Evolutionary conservation across 2,329 filamentous ascomycete genomes (phyloP), one percentile per base, ranked within the genome.

Genomic region (Penicillium expansum): DNA sequence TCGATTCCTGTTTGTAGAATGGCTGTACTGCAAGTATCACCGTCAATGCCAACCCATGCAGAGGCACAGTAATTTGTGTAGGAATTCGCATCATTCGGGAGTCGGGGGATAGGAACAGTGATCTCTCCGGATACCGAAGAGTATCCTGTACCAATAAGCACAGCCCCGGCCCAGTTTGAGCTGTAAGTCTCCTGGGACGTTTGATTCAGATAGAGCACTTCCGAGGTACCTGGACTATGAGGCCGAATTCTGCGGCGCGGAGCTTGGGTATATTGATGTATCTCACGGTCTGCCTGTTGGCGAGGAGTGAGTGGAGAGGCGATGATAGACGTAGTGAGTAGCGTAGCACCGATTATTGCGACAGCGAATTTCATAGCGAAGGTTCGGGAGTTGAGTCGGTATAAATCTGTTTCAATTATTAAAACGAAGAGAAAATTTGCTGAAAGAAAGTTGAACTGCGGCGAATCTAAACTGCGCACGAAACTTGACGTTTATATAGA

Each of bases 1-100:
- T 84, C 82, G 45, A 85, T 68, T 44, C 83, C 83, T 4, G 81
- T 81, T 69, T 84, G 82, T 3, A 85, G 71, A 52, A 84, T 83
- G 10, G 81, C 79, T 7, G 71, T 77, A 20, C 60, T 61, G 69
- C 79, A 84, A 7, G 80, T 82, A 62, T 83, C 80, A n/a, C 83
- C 83, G 58, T 85, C 83, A 49, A 86, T 84, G 33, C 83, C 82
- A 11, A 85, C 82, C 83, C 82, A 85, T 4, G 80, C 81, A 3
- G 80, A 79, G 22, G 79, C 79, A 38, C 77, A 77, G 64, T 80
- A 79, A 4, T 55, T 66, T 14, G 58, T 65, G 29, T 62, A 67
- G 54, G 64, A 67, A 50, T 55, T 32, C 42, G 71, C 71, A 37
- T 74, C 74, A 9, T 66, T 67, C 2, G 78, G 75, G 16, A 68